Percentiles rank a stretch among this genome's conserved stretches.
These are phyloP conservation scores for Rhizoclosmatium globosum DNA, from an alignment of 192 early-diverging fungal genomes.

Conservation along the genomic window DNA sequence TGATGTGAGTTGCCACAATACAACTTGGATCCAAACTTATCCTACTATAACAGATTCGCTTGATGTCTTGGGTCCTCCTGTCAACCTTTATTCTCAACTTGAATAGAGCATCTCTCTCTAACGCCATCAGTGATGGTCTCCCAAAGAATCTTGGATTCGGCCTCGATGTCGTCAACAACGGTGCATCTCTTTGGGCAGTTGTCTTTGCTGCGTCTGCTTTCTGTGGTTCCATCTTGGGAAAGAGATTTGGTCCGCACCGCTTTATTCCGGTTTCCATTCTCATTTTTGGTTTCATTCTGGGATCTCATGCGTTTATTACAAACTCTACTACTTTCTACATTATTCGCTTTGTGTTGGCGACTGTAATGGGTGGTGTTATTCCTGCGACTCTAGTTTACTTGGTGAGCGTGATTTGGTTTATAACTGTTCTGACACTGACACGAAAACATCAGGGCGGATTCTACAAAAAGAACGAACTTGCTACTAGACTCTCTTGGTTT, in stretches of 20 bases:
- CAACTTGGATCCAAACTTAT: not conserved
- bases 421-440: not conserved
- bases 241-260: slow-evolving; percentile 22
- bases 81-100: slow-evolving; percentile 28
- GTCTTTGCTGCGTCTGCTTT: slow-evolving; percentile 6
- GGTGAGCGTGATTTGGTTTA: not conserved
- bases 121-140: slow-evolving; percentile 10
- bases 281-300: not conserved
- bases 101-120: slow-evolving; percentile 10
- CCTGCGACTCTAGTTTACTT: slow-evolving; percentile 28
- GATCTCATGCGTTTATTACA: not conserved
- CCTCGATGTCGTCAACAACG: slow-evolving; percentile 10
- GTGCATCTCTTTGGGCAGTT: not conserved
- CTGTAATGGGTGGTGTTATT: slow-evolving; percentile 8
- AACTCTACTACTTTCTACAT: not conserved
- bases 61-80: slow-evolving; percentile 17
- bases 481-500: not conserved
- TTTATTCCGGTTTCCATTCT: slow-evolving; percentile 21
- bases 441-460: slow-evolving; percentile 6
- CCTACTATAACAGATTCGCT: not conserved
- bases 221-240: slow-evolving; percentile 9
- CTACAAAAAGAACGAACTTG: slow-evolving; percentile 19
- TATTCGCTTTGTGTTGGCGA: slow-evolving; percentile 1
- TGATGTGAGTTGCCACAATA: too few relatives aligned
- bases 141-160: not conserved